Conservation (phyloP, 257 asterid species). For the Gentiana straminea region DNA sequence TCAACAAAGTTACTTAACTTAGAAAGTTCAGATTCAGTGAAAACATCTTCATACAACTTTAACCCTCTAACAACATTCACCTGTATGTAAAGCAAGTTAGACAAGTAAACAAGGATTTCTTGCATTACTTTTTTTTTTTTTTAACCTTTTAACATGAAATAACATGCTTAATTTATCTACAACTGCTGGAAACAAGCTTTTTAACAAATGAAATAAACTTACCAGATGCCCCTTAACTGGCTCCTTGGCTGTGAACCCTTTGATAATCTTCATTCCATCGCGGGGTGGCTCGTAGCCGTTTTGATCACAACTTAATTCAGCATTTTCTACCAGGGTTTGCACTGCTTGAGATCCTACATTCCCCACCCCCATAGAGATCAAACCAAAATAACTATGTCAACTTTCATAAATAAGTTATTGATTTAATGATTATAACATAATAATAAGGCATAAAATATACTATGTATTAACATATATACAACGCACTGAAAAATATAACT, state of each 20-base stretch:
- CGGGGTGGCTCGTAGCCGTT: conserved; percentile 74
- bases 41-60: conserved; percentile 72
- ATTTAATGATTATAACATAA: too few species aligned
- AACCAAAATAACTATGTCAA: too few species aligned
- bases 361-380: neutral
- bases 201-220: conserved; percentile 18
- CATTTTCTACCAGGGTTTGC: conserved; percentile 42
- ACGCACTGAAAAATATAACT: too few species aligned
- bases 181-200: neutral
- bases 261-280: conserved; percentile 63
- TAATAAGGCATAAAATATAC: too few species aligned
- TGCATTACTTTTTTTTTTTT: neutral
- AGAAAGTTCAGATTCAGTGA: conserved; percentile 63
- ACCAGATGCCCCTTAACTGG: conserved; percentile 88
- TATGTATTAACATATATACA: too few species aligned
- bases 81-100: conserved; percentile 26
- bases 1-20: conserved; percentile 72
- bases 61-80: conserved; percentile 94
- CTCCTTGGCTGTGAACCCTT: conserved; percentile 84
- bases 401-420: too few species aligned
- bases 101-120: conserved; percentile 1
- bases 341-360: conserved; percentile 76
- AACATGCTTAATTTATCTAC: neutral
- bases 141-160: neutral
- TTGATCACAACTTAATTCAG: conserved; percentile 64